Percentiles rank a stretch among this genome's conserved stretches.
These are phyloP conservation scores for Graphilbum fragrans DNA, from an alignment of 2,329 filamentous ascomycete genomes.

Conservation along the genomic window DNA sequence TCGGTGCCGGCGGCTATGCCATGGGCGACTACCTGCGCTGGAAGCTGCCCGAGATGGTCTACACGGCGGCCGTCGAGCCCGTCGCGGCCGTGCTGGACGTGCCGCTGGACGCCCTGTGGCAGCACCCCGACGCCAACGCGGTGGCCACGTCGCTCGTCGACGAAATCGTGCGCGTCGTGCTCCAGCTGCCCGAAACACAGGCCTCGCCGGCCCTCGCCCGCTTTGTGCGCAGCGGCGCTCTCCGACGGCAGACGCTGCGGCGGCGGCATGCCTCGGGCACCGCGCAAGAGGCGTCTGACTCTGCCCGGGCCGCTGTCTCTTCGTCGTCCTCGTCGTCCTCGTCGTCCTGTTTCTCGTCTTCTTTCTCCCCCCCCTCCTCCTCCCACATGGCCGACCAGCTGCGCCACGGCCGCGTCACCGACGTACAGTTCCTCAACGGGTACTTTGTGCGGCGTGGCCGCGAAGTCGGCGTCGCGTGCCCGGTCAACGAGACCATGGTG, in stretches of 20 bases:
- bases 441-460: conserved; percentile 68
- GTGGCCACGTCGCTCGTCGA: conserved; percentile 59
- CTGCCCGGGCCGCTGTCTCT: background rate
- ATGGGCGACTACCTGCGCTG: conserved; percentile 52
- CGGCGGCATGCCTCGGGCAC: conserved; percentile 12
- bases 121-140: conserved; percentile 51
- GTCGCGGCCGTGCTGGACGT: conserved; percentile 70
- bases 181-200: conserved; percentile 60
- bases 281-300: background rate
- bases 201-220: conserved; percentile 43
- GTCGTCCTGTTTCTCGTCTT: background rate
- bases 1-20: conserved; percentile 47
- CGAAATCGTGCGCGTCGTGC: conserved; percentile 64
- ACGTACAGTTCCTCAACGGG: conserved; percentile 78
- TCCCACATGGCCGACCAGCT: conserved; percentile 61
- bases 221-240: conserved; percentile 44
- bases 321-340: background rate
- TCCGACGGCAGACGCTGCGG: conserved; percentile 48
- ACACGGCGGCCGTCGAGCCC: conserved; percentile 68
- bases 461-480: conserved; percentile 59
- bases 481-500: conserved; percentile 61
- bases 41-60: conserved; percentile 69
- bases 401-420: conserved; percentile 48
- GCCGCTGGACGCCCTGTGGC: conserved; percentile 57
- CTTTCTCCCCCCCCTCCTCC: conserved; percentile 9